Conservation (phyloP, 208 protist species). For the Leishmania turanica region DNA sequence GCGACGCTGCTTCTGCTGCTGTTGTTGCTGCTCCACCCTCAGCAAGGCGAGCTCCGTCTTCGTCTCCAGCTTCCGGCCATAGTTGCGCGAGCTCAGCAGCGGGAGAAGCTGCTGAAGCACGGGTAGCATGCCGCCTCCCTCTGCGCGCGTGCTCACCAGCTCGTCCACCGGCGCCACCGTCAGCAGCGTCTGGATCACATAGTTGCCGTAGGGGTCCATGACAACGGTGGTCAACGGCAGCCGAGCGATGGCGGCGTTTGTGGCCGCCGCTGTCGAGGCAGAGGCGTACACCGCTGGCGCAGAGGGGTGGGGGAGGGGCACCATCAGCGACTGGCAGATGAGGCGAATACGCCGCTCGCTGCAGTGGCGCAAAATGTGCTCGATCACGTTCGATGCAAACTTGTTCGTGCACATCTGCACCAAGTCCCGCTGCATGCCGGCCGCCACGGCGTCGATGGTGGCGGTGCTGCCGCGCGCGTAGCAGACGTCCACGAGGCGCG, state of each 20-base stretch:
- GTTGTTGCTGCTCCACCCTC: constrained; percentile 39
- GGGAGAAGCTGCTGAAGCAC: constrained; percentile 45
- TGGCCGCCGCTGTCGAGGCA: neutral
- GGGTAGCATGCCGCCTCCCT: constrained; percentile 39
- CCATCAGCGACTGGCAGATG: constrained; percentile 54
- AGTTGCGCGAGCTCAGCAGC: constrained; percentile 52
- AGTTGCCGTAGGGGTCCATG: constrained; percentile 96
- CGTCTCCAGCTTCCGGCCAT: constrained; percentile 62
- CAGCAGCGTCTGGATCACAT: constrained; percentile 97
- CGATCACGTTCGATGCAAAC: constrained; percentile 97
- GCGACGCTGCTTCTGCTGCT: constrained; percentile 19
- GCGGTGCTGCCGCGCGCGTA: constrained; percentile 45
- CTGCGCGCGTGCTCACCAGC: constrained; percentile 27
- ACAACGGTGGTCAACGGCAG: constrained; percentile 72
- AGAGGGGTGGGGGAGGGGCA: neutral
- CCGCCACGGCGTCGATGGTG: constrained; percentile 53
- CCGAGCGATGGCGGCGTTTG: constrained; percentile 7
- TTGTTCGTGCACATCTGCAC: constrained; percentile 92
- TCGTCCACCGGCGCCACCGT: constrained; percentile 74
- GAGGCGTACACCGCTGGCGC: neutral
- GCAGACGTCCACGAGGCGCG: constrained; percentile 89
- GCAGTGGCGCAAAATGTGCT: constrained; percentile 91
- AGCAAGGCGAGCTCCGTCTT: constrained; percentile 56
- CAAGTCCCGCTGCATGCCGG: constrained; percentile 32
- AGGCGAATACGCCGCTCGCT: constrained; percentile 44